These are phyloP conservation scores for Alternaria panax DNA, from an alignment of 2,329 filamentous ascomycete genomes.

Conservation along the genomic window DNA sequence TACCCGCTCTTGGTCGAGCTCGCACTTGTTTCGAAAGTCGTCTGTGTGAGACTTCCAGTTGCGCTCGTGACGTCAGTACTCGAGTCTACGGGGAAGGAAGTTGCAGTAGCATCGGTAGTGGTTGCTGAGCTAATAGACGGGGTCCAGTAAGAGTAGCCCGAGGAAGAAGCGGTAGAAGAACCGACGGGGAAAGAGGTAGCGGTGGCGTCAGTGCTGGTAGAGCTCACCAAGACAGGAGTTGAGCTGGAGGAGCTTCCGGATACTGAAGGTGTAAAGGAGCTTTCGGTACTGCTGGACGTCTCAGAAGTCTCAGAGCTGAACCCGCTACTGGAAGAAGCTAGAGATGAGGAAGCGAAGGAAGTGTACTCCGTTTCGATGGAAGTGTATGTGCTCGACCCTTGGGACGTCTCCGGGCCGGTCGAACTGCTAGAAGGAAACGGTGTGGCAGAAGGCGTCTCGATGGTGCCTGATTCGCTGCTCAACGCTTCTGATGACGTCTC, in stretches of 20 bases:
- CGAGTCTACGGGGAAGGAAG: conserved; percentile 4
- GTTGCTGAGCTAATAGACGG: not conserved
- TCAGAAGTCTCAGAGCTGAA: not conserved
- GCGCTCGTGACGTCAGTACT: not conserved
- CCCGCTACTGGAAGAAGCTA: not conserved
- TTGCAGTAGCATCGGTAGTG: conserved; percentile 5
- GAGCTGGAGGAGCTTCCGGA: not conserved
- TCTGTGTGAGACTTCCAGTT: not conserved
- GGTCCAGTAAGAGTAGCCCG: conserved; percentile 4
- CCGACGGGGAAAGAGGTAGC: conserved; percentile 4
- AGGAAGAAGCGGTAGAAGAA: not conserved
- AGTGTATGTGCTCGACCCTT: not conserved
- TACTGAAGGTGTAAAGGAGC: not conserved
- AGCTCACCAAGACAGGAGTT: not conserved
- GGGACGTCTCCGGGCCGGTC: not conserved
- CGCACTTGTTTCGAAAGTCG: conserved; percentile 19
- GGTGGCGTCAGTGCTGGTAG: conserved; percentile 15
- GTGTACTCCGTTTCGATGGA: not conserved
- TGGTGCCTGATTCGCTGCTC: conserved; percentile 1
- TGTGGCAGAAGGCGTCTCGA: not conserved
- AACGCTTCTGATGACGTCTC: conserved; percentile 1
- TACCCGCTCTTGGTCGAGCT: conserved; percentile 14
- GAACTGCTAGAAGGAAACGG: not conserved
- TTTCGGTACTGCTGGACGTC: not conserved
- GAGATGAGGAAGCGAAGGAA: not conserved